Evolutionary conservation across 129 eudicot genomes (phyloP).

Genomic region (Flaveria bidentis): DNA sequence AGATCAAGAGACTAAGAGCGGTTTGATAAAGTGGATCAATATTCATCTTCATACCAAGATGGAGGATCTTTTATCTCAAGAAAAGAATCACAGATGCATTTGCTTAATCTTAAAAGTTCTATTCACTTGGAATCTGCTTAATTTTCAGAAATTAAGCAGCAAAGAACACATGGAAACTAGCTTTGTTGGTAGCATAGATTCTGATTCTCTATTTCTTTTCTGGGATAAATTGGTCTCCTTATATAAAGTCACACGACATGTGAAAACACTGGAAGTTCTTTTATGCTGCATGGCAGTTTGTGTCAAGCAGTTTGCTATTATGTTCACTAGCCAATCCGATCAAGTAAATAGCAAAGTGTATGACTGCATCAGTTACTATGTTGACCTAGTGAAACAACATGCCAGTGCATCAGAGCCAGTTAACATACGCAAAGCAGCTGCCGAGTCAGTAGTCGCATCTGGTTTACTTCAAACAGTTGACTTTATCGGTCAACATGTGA

Average conservation of each 20-base stretch:
- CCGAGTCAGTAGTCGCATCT: conserved; percentile 83
- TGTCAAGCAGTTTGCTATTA: conserved; percentile 51
- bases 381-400: conserved; percentile 51
- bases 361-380: conserved; percentile 55
- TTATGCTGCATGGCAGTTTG: conserved; percentile 90
- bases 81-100: conserved; percentile 73
- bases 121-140: conserved; percentile 67
- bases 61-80: conserved; percentile 52
- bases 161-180: conserved; percentile 31
- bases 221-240: conserved; percentile 70
- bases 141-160: conserved; percentile 32
- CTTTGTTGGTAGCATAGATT: conserved; percentile 52
- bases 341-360: conserved; percentile 39
- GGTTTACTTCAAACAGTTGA: conserved; percentile 75
- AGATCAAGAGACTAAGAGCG: conserved; percentile 30
- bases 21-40: conserved; percentile 46
- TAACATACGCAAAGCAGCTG: conserved; percentile 88
- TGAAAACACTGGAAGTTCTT: conserved; percentile 69
- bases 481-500: conserved; percentile 49
- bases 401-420: conserved; percentile 81
- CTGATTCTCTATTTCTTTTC: conserved; percentile 47
- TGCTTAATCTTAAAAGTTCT: conserved; percentile 74
- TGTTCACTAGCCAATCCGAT: conserved; percentile 40
- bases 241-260: conserved; percentile 58
- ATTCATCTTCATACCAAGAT: conserved; percentile 59